These are phyloP conservation scores for Diphasiastrum complanatum DNA, from an alignment of 83 land plant genomes.

Conservation along the genomic window DNA sequence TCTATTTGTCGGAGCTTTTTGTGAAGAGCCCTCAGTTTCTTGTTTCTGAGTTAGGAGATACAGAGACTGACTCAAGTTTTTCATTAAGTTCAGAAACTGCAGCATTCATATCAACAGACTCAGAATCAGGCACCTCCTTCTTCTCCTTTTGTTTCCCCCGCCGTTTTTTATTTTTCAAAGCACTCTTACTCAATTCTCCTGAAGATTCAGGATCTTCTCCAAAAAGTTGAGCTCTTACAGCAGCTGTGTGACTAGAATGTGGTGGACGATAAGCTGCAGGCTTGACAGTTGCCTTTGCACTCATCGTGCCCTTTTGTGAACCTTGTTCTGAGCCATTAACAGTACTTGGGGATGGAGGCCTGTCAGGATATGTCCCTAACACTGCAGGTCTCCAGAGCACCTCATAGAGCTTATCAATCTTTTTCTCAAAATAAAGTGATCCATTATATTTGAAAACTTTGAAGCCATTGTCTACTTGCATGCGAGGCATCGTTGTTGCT, in stretches of 20 bases:
- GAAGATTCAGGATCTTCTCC: no score
- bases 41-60: no score
- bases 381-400: constrained; percentile 85
- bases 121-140: no score
- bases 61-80: no score
- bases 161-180: no score
- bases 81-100: no score
- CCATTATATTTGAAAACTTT: constrained; percentile 86
- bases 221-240: constrained; percentile 66
- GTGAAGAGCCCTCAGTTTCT: no score
- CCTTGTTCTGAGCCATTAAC: constrained; percentile 42
- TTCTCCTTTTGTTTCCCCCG: no score
- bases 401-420: constrained; percentile 82
- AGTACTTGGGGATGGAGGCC: constrained; percentile 47
- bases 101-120: no score
- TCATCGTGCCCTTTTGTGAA: constrained; percentile 31
- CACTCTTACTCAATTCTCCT: no score
- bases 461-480: constrained; percentile 98
- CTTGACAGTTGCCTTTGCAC: constrained; percentile 34
- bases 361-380: constrained; percentile 59
- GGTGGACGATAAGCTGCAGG: constrained; percentile 95
- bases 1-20: no score
- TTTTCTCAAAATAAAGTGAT: constrained; percentile 66
- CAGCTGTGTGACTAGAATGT: constrained; percentile 64
- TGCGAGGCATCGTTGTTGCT: constrained; percentile 95